These are phyloP conservation scores for Datura wrightii DNA, from an alignment of 257 asterid species.

Conservation along the genomic window DNA sequence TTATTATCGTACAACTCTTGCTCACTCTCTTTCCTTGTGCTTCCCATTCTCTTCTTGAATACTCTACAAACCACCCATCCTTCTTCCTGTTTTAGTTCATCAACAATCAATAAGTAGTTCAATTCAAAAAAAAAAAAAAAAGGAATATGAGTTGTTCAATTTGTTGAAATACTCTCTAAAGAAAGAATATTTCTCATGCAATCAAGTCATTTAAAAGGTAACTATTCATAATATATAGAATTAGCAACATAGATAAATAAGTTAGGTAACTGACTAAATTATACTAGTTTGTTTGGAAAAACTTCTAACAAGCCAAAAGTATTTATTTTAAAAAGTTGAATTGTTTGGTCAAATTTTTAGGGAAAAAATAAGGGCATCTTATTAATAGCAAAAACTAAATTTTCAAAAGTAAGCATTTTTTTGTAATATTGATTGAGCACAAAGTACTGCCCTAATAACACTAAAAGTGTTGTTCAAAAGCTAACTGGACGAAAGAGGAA, in stretches of 20 bases:
- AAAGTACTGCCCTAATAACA: neutral
- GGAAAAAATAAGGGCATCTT: neutral
- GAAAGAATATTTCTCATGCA: neutral
- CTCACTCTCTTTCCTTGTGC: slow-evolving; percentile 58
- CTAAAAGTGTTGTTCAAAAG: neutral
- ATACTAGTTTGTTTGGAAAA: neutral
- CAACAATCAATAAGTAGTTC: neutral
- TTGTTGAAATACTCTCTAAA: neutral
- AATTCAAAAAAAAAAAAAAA: neutral
- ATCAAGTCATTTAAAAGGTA: neutral
- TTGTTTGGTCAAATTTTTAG: neutral
- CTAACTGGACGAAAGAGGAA: neutral
- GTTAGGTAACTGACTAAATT: neutral
- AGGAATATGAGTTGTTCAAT: neutral
- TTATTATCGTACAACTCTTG: slow-evolving; percentile 73
- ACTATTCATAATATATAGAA: neutral
- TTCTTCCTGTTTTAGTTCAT: slow-evolving; percentile 66
- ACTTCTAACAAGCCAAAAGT: accelerated
- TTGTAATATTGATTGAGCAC: neutral
- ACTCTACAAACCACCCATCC: slow-evolving; percentile 98
- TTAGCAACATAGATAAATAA: neutral
- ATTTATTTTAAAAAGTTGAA: neutral
- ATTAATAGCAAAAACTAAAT: neutral
- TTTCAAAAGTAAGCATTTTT: accelerated
- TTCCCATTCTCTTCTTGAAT: slow-evolving; percentile 72